Evolutionary conservation across 192 early-diverging fungal species (phyloP).

Genomic region (Phycomyces blakesleeanus): DNA sequence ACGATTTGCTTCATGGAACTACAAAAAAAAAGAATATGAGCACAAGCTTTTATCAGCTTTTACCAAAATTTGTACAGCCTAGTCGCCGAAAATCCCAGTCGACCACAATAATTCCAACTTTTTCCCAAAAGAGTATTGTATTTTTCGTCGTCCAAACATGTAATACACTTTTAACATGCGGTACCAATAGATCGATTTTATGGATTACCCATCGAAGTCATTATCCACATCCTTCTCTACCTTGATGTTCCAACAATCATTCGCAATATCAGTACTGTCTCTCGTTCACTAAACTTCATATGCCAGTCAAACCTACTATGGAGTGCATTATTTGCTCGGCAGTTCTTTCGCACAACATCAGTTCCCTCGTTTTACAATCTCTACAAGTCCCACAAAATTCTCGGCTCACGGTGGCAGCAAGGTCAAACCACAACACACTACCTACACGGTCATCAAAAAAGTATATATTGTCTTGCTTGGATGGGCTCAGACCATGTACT

Average conservation of each 20-base stretch:
- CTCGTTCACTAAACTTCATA: not conserved
- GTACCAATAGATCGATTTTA: not conserved
- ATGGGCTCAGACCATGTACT: conserved; percentile 61
- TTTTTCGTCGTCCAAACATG: no score
- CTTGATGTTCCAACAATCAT: not conserved
- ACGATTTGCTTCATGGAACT: not conserved
- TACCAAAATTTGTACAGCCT: not conserved
- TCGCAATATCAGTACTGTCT: not conserved
- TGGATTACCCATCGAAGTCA: not conserved
- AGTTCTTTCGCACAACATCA: not conserved
- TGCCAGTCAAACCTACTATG: not conserved
- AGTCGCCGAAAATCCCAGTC: not conserved
- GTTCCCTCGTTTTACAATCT: conserved; percentile 36
- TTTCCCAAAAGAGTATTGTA: no score
- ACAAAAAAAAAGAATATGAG: not conserved
- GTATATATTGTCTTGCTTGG: conserved; percentile 90
- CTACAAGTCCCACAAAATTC: conserved; percentile 59
- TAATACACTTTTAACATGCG: no score
- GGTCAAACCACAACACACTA: conserved; percentile 45
- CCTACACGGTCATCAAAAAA: conserved; percentile 75
- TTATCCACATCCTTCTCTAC: not conserved
- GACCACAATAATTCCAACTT: no score
- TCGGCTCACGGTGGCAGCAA: conserved; percentile 58
- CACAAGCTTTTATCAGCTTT: not conserved
- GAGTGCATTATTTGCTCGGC: not conserved